These are phyloP conservation scores for Colletotrichum incanum DNA, from an alignment of 2,329 filamentous ascomycete genomes.

Conservation along the genomic window DNA sequence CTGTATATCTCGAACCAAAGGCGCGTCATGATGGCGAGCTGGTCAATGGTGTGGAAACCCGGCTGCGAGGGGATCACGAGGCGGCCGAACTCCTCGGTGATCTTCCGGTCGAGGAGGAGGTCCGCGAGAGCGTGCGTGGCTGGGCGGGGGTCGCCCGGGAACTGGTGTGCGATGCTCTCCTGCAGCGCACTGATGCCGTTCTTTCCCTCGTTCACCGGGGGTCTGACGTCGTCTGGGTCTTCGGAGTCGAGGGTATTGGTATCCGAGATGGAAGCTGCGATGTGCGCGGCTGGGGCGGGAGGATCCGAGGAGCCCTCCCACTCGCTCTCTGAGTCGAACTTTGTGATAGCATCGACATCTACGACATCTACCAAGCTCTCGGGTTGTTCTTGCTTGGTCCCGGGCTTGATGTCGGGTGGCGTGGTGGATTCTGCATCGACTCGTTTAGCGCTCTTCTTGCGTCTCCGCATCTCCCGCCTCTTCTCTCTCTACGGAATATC, in stretches of 20 bases:
- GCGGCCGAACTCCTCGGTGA: background rate
- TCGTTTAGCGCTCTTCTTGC: background rate
- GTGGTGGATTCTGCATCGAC: background rate
- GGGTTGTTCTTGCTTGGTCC: background rate
- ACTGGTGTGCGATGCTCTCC: background rate
- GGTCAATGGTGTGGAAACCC: background rate
- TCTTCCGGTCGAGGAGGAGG: background rate
- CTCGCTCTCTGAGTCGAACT: background rate
- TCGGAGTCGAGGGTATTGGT: background rate
- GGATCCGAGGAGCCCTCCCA: conserved; percentile 4
- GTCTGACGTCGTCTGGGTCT: too few relatives aligned
- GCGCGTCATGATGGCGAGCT: background rate
- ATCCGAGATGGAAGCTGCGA: background rate
- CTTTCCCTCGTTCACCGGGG: background rate
- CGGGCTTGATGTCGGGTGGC: background rate
- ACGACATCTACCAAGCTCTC: background rate
- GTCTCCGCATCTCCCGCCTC: background rate
- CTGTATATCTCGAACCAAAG: background rate
- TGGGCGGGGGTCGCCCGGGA: background rate
- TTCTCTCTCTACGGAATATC: background rate
- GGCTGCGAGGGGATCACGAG: background rate
- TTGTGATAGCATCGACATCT: too few relatives aligned
- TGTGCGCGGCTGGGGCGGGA: background rate
- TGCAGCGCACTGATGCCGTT: background rate
- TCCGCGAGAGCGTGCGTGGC: background rate